These are phyloP conservation scores for Phytophthora sp. DNA, from an alignment of 352 stramenopile species.

Conservation along the genomic window DNA sequence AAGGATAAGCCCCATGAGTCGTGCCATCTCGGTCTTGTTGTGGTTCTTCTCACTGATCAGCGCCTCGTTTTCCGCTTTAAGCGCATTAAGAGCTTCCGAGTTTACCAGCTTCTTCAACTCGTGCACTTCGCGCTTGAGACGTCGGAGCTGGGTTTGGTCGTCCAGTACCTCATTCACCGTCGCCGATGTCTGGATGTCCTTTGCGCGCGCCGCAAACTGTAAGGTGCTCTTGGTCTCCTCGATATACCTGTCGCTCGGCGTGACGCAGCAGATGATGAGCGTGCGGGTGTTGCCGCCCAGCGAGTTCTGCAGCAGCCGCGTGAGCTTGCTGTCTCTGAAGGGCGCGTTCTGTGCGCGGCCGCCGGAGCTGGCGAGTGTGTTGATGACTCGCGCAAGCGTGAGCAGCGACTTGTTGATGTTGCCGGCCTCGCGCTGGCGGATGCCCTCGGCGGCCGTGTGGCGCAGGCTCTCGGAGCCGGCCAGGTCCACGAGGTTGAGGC, in stretches of 20 bases:
- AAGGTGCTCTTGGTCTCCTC: constrained; percentile 91
- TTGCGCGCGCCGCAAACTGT: constrained; percentile 93
- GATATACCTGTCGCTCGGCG: constrained; percentile 70
- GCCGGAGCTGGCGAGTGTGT: constrained; percentile 56
- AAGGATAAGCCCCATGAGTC: constrained; percentile 65
- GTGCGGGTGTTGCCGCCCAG: constrained; percentile 92
- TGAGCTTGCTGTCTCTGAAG: constrained; percentile 92
- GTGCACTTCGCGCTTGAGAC: constrained; percentile 74
- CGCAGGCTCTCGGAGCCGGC: constrained; percentile 97
- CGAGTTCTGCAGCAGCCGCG: constrained; percentile 91
- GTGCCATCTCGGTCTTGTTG: constrained; percentile 65
- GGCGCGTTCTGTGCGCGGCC: constrained; percentile 56
- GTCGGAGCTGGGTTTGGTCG: constrained; percentile 86
- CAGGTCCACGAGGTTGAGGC: constrained; percentile 97
- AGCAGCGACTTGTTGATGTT: constrained; percentile 98
- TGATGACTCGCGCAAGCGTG: constrained; percentile 95
- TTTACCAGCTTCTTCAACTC: constrained; percentile 73
- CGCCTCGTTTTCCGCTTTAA: constrained; percentile 79
- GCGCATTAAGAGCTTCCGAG: constrained; percentile 48
- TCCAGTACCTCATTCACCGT: constrained; percentile 92
- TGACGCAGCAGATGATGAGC: constrained; percentile 90
- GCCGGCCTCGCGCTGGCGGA: constrained; percentile 94
- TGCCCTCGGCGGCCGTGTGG: constrained; percentile 94
- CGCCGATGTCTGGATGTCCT: constrained; percentile 87
- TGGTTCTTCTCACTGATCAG: constrained; percentile 60